Conservation (phyloP, 257 asterid species). For the Paraleonurus japonicus region DNA sequence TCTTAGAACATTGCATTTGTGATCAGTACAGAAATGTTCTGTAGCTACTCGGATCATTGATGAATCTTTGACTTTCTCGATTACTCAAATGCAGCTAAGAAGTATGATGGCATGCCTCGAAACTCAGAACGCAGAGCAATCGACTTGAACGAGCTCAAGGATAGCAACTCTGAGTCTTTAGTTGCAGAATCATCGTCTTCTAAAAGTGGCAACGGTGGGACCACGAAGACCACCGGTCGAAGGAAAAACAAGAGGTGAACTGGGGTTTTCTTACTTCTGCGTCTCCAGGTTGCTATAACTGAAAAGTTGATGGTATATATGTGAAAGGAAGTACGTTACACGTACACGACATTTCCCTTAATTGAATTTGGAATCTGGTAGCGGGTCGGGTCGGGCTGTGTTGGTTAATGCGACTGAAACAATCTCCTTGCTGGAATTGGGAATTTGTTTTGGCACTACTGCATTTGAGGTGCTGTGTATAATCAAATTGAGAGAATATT, state of each 20-base stretch:
- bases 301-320: background rate
- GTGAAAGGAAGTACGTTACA: too few relatives aligned
- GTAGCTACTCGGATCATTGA: background rate
- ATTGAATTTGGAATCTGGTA: too few relatives aligned
- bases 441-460: too few relatives aligned
- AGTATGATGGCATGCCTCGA: slow-evolving; percentile 56
- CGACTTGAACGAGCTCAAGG: slow-evolving; percentile 28
- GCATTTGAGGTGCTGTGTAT: too few relatives aligned
- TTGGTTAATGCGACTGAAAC: too few relatives aligned
- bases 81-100: slow-evolving; percentile 47
- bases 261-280: background rate
- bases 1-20: too few relatives aligned
- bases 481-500: background rate
- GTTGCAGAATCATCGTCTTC: slow-evolving; percentile 35
- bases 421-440: too few relatives aligned
- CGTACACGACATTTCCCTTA: too few relatives aligned
- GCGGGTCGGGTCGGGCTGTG: too few relatives aligned
- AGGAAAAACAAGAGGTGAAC: slow-evolving; percentile 33
- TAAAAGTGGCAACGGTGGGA: slow-evolving; percentile 23
- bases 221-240: slow-evolving; percentile 20
- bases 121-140: slow-evolving; percentile 37
- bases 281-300: slow-evolving; percentile 41
- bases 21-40: background rate
- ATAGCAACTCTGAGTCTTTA: slow-evolving; percentile 10
- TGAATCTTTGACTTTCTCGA: slow-evolving; percentile 18